These are phyloP conservation scores for Chlamydomonas schloesseri DNA, from an alignment of 139 green algal species.

Conservation along the genomic window DNA sequence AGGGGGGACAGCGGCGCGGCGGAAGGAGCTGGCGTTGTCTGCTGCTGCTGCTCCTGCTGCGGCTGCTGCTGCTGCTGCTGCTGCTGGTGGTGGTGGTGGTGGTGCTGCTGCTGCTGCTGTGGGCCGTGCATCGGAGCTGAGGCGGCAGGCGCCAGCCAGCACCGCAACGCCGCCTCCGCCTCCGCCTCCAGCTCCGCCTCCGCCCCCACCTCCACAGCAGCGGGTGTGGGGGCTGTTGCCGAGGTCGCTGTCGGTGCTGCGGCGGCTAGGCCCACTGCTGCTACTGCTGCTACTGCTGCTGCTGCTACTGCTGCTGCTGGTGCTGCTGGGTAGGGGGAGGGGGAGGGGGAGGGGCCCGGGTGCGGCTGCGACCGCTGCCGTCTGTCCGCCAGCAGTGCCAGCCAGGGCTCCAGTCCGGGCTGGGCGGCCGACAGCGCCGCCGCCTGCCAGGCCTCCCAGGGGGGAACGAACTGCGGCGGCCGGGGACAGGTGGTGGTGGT, in stretches of 20 bases:
- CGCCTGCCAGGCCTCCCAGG: conserved; percentile 16
- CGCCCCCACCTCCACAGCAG: not conserved
- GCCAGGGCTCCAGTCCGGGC: conserved; percentile 2
- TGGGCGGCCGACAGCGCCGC: not conserved
- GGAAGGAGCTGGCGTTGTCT: too few species aligned
- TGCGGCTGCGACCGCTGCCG: too few species aligned
- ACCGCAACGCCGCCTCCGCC: not conserved
- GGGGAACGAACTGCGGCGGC: not conserved
- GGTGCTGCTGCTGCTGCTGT: not conserved
- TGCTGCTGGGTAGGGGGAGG: too few species aligned
- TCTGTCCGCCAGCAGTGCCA: not conserved
- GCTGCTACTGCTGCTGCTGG: not conserved
- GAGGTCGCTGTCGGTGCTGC: too few species aligned
- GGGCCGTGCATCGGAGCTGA: too few species aligned
- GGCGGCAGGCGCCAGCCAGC: not conserved
- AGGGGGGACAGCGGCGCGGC: not conserved
- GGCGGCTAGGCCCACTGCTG: not conserved
- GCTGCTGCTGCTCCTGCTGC: not conserved
- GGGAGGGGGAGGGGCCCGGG: too few species aligned
- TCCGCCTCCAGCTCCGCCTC: not conserved
- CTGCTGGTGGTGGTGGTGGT: not conserved
- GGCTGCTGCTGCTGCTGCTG: not conserved
- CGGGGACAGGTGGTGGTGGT: not conserved
- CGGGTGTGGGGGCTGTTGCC: too few species aligned
- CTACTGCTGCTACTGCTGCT: not conserved